Conservation (phyloP, 1,284 basidiomycete species). For the Ceratobasidium sp. region DNA sequence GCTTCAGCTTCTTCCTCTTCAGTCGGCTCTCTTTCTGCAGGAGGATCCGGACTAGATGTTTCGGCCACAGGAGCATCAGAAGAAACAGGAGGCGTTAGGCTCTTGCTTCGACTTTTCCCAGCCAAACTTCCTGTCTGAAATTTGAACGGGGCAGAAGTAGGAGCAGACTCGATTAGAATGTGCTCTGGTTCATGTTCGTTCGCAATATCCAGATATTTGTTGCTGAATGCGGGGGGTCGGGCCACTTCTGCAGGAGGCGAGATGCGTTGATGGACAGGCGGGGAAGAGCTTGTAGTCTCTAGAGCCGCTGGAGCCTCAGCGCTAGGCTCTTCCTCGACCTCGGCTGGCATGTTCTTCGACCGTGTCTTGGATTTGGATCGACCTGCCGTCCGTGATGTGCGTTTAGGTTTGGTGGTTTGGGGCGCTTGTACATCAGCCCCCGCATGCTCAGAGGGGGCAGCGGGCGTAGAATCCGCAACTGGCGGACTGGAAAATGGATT, state of each 20-base stretch:
- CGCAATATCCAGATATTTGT: background rate
- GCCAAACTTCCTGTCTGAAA: constrained; percentile 1
- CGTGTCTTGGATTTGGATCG: constrained; percentile 32
- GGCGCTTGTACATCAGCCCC: background rate
- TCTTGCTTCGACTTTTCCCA: constrained; percentile 3
- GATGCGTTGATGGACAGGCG: background rate
- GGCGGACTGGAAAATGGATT: background rate
- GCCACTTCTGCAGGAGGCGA: background rate
- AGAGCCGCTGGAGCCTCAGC: background rate
- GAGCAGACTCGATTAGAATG: background rate
- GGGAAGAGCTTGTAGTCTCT: background rate
- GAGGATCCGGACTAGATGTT: background rate
- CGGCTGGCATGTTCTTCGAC: background rate
- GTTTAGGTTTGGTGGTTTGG: constrained; percentile 1
- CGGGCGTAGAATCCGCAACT: background rate
- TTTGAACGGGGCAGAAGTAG: constrained; percentile 26
- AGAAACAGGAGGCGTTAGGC: background rate
- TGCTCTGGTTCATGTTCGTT: background rate
- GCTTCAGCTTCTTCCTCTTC: constrained; percentile 33
- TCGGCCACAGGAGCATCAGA: background rate
- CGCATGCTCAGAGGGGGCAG: background rate
- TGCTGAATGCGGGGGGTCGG: background rate
- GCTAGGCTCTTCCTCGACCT: background rate
- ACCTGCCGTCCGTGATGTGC: constrained; percentile 7
- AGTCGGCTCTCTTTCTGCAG: constrained; percentile 2